These are phyloP conservation scores for Catharanthus roseus DNA, from an alignment of 257 asterid species.

Conservation along the genomic window DNA sequence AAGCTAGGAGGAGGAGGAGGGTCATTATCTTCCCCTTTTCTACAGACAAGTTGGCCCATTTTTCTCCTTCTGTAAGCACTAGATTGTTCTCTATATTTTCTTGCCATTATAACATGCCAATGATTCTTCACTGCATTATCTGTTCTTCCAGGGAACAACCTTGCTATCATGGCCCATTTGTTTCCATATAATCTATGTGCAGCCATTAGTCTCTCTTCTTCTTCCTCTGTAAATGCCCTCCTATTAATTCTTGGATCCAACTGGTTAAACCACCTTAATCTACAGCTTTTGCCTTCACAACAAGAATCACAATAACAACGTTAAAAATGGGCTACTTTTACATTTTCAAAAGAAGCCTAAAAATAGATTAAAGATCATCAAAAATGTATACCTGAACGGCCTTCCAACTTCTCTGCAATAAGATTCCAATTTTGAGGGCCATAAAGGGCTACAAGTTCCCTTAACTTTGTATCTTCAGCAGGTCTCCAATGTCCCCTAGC, in stretches of 20 bases:
- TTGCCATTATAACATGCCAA: conserved; percentile 91
- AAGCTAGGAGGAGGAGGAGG: background rate
- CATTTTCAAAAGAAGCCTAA: background rate
- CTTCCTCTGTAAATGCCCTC: conserved; percentile 77
- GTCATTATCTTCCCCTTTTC: conserved; percentile 27
- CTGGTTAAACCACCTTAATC: conserved; percentile 90
- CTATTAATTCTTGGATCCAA: conserved; percentile 82
- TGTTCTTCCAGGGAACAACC: conserved; percentile 87
- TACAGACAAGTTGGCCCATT: conserved; percentile 52
- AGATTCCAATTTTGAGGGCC: conserved; percentile 95
- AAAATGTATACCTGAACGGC: conserved; percentile 62
- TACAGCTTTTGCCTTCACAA: conserved; percentile 68
- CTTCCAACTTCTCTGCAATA: conserved; percentile 71
- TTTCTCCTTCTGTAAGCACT: conserved; percentile 63
- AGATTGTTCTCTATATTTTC: conserved; percentile 79
- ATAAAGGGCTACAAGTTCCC: conserved; percentile 74
- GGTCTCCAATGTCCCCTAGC: conserved; percentile 94
- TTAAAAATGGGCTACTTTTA: background rate
- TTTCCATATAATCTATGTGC: conserved; percentile 87
- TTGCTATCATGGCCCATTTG: conserved; percentile 93
- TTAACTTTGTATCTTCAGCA: conserved; percentile 74
- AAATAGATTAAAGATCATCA: background rate
- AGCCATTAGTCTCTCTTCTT: conserved; percentile 80
- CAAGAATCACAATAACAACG: background rate
- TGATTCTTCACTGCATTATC: conserved; percentile 91